These are phyloP conservation scores for Fraxinus floribunda DNA, from an alignment of 305 asterid species.

Conservation along the genomic window DNA sequence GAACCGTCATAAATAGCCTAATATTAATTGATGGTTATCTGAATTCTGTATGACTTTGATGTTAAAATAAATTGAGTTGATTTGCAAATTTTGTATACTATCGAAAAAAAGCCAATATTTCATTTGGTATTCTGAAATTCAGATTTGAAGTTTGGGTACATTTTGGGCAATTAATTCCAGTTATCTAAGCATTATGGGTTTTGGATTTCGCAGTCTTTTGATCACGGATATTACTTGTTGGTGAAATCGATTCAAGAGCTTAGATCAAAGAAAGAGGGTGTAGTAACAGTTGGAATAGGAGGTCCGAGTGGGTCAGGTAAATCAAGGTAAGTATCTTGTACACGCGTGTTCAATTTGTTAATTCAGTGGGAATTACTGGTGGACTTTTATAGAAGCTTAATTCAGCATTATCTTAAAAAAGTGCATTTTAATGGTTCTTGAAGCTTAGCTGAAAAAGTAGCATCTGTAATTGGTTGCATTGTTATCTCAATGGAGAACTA, in stretches of 20 bases:
- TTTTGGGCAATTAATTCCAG: background rate
- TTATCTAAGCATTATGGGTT: constrained; percentile 22
- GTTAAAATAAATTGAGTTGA: constrained; percentile 6
- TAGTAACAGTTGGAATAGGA: constrained; percentile 92
- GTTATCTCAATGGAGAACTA: constrained; percentile 95
- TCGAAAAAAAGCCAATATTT: background rate
- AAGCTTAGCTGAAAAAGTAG: constrained; percentile 98
- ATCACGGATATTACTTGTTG: constrained; percentile 93
- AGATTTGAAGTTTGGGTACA: background rate
- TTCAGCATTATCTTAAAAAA: constrained; percentile 19
- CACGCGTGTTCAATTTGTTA: background rate
- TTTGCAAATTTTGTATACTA: constrained; percentile 4
- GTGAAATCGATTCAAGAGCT: constrained; percentile 97
- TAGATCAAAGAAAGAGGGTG: constrained; percentile 83
- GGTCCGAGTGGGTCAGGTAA: constrained; percentile 99
- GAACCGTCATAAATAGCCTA: constrained; percentile 11
- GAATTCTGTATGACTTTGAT: background rate
- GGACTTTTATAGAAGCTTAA: background rate
- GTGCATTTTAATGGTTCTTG: constrained; percentile 46
- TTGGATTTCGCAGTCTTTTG: constrained; percentile 70
- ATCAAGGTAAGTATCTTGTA: constrained; percentile 57
- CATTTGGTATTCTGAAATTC: constrained; percentile 1
- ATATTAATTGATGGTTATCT: constrained; percentile 9
- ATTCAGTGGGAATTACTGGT: background rate
- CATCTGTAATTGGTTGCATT: constrained; percentile 86